Evolutionary conservation across 2,329 filamentous ascomycete species (phyloP).

Genomic region (Lasiodiplodia sp.): DNA sequence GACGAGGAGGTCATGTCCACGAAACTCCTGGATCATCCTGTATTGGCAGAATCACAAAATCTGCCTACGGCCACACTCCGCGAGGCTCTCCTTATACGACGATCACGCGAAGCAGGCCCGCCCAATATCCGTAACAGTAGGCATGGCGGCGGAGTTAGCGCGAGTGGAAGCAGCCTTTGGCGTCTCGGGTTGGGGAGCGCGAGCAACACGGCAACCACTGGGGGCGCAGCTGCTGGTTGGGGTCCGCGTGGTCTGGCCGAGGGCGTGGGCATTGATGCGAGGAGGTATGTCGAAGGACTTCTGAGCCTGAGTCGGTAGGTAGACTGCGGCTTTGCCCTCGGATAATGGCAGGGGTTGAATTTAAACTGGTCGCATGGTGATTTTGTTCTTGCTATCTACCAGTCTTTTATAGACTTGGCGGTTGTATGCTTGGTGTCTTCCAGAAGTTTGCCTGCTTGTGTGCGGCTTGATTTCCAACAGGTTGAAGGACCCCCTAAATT

Average conservation of each 20-base stretch:
- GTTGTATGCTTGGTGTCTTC: no score
- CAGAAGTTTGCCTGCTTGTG: no score
- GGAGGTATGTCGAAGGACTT: slow-evolving; percentile 76
- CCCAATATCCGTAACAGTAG: neutral
- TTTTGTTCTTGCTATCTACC: no score
- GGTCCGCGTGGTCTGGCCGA: slow-evolving; percentile 69
- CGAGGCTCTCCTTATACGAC: slow-evolving; percentile 33
- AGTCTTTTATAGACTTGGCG: no score
- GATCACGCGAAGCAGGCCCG: slow-evolving; percentile 19
- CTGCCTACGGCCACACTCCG: slow-evolving; percentile 23
- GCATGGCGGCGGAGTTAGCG: slow-evolving; percentile 35
- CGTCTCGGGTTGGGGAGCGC: slow-evolving; percentile 34
- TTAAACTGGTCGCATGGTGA: no score
- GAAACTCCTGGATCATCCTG: neutral
- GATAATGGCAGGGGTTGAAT: neutral
- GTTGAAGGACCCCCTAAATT: neutral
- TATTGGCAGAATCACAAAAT: neutral
- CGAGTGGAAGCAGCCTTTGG: slow-evolving; percentile 35
- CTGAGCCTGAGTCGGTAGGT: slow-evolving; percentile 64
- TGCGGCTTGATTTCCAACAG: no score
- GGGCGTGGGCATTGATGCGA: slow-evolving; percentile 79
- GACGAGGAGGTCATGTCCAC: neutral
- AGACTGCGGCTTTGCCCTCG: neutral
- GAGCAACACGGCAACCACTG: slow-evolving; percentile 40
- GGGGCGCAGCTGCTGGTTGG: slow-evolving; percentile 54